phyloP scores from a whole-genome alignment of 1,284 basidiomycete species.

The Chalciporus sp. region DNA sequence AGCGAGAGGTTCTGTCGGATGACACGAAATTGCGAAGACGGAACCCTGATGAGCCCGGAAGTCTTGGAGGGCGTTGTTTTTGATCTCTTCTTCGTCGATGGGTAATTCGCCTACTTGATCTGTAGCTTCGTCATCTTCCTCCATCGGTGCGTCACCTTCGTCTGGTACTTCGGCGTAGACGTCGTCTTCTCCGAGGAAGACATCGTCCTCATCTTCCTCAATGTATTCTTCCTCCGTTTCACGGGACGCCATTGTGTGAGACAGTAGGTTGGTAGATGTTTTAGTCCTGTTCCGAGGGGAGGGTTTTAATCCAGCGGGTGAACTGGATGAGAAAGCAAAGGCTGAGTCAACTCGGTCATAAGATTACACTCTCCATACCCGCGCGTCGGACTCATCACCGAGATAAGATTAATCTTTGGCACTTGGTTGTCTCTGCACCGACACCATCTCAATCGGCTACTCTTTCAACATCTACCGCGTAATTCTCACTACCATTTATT shows the following conservation, averaged over 20 bases:
- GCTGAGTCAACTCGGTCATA: constrained; percentile 19
- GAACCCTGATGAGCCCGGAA: constrained; percentile 70
- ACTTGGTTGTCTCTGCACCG: background rate
- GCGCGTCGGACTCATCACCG: background rate
- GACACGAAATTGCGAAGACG: constrained; percentile 84
- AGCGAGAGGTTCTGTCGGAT: constrained; percentile 85
- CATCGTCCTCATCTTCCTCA: constrained; percentile 45
- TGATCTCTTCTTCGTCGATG: constrained; percentile 35
- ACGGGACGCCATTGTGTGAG: constrained; percentile 18
- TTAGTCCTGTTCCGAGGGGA: background rate
- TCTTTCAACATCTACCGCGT: background rate
- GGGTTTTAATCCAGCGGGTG: constrained; percentile 12
- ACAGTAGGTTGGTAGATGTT: background rate
- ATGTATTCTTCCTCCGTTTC: constrained; percentile 32
- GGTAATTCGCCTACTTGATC: constrained; percentile 46
- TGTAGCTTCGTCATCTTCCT: constrained; percentile 61
- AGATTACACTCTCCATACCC: background rate
- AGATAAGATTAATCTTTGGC: background rate
- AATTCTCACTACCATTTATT: background rate
- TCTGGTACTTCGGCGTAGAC: constrained; percentile 66
- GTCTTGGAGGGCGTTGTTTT: constrained; percentile 68
- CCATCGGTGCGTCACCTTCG: constrained; percentile 75
- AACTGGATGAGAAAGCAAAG: constrained; percentile 29
- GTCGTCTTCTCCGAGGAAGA: constrained; percentile 64
- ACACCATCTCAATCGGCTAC: background rate